A percentile compares a stretch with the other conserved stretches of the same genome.
Evolutionary conservation across 2,329 filamentous ascomycete species (phyloP).

Genomic region (Lojkania enalia): DNA sequence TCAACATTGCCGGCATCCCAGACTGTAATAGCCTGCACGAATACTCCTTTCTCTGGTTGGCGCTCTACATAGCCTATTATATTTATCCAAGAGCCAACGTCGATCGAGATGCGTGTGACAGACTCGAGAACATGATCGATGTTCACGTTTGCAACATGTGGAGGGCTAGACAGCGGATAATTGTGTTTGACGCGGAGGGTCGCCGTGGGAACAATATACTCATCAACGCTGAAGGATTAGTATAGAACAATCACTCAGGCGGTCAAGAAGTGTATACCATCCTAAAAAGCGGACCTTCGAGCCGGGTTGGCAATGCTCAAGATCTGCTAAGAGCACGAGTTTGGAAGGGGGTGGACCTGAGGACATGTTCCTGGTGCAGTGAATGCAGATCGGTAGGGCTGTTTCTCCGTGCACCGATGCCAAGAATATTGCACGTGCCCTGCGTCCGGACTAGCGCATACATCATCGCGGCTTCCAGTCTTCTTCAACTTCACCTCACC

Average conservation of each 20-base stretch:
- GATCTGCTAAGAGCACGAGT: slow-evolving; percentile 54
- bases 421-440: slow-evolving; percentile 18
- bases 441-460: slow-evolving; percentile 18
- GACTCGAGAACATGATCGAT: slow-evolving; percentile 70
- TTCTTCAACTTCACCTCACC: background rate
- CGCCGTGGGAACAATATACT: slow-evolving; percentile 61
- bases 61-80: slow-evolving; percentile 74
- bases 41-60: slow-evolving; percentile 33
- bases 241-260: slow-evolving; percentile 10
- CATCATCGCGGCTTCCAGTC: slow-evolving; percentile 21
- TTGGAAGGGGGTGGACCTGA: slow-evolving; percentile 47
- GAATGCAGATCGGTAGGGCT: too few species aligned
- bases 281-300: slow-evolving; percentile 91
- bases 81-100: slow-evolving; percentile 85
- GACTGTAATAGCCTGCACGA: slow-evolving; percentile 74
- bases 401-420: too few species aligned
- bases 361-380: background rate
- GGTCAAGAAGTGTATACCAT: slow-evolving; percentile 64
- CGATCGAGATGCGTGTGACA: slow-evolving; percentile 64
- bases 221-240: slow-evolving; percentile 55
- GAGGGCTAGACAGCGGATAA: slow-evolving; percentile 52
- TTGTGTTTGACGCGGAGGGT: slow-evolving; percentile 70
- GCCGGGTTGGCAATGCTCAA: slow-evolving; percentile 54
- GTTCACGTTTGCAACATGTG: slow-evolving; percentile 64
- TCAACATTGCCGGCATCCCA: slow-evolving; percentile 77